Evolutionary conservation across 345 rosid species (phyloP).

Genomic region (Excoecaria agallocha): DNA sequence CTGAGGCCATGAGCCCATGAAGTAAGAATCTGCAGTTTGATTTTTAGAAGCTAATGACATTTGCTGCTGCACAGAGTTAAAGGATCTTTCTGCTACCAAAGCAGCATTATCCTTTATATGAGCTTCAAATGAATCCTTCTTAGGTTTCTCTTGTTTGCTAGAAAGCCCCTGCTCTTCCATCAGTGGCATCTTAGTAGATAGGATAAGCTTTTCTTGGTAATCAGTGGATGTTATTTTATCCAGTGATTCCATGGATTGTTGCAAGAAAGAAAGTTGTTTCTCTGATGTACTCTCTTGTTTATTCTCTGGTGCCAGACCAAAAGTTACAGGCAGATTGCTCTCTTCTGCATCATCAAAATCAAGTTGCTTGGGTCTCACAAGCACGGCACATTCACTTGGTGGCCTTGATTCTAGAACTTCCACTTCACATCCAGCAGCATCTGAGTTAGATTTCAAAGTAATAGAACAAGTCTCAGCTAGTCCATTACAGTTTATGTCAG

Average conservation of each 20-base stretch:
- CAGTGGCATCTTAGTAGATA: slow-evolving; percentile 22
- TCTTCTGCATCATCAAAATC: slow-evolving; percentile 42
- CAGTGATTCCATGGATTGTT: slow-evolving; percentile 20
- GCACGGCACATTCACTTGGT: slow-evolving; percentile 23
- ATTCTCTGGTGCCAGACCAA: slow-evolving; percentile 20
- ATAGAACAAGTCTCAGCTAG: slow-evolving; percentile 25
- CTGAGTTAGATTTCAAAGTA: slow-evolving; percentile 27
- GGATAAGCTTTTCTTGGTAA: slow-evolving; percentile 23
- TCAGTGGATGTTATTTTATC: slow-evolving; percentile 25
- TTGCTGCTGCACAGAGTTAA: slow-evolving; percentile 21
- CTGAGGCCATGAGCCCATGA: slow-evolving; percentile 37
- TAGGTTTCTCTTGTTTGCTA: slow-evolving; percentile 21
- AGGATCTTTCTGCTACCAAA: slow-evolving; percentile 12
- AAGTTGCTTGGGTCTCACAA: slow-evolving; percentile 40
- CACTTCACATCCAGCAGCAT: slow-evolving; percentile 22
- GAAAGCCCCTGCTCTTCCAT: slow-evolving; percentile 24
- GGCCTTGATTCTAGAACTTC: slow-evolving; percentile 28
- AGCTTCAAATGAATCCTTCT: slow-evolving; percentile 27
- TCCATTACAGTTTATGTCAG: slow-evolving; percentile 18
- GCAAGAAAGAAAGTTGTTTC: slow-evolving; percentile 22
- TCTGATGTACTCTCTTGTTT: slow-evolving; percentile 24
- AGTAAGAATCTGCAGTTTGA: slow-evolving; percentile 11
- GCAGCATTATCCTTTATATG: slow-evolving; percentile 7
- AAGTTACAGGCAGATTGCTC: slow-evolving; percentile 21
- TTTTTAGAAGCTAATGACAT: slow-evolving; percentile 7